Base-by-base conservation (phyloP, 2,329 filamentous ascomycete species). In the Venturia nashicola region DNA sequence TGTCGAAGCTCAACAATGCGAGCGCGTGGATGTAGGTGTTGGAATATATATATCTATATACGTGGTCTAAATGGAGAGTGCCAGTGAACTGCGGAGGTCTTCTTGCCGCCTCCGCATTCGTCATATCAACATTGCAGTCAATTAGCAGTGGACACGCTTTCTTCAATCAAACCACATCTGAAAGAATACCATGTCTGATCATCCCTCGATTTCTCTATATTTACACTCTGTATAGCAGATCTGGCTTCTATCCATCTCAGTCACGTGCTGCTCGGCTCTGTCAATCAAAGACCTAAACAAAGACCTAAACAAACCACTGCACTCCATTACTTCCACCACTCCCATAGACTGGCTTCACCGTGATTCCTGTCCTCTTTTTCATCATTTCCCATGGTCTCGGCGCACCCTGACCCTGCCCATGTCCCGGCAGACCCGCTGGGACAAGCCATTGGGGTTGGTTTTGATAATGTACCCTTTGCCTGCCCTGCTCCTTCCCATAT, bases 281-380 rank as follows among this genome's bases (percentile, higher is more conserved):
- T 18, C 16, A 7, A n/a, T n/a, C n/a, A n/a, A n/a, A n/a, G n/a
- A n/a, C n/a, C n/a, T n/a, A n/a, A n/a, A n/a, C n/a, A n/a, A n/a
- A n/a, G n/a, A n/a, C n/a, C 14, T 20, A 57, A n/a, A 57, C 51
- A 60, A 60, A 60, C 59, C 59, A 60, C 27, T 42, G 14, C 36
- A 27, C 36, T 3, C 59, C 59, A 34, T 5, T 7, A 60, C 34
- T 39, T 11, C 36, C 39, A 60, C 59, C 59, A 60, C 42, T 44
- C 23, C 34, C 39, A 44, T 60, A 42, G 27, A 60, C 59, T 18
- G 59, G 36, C 39, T 44, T 27, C 23, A 60, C 59, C 6, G 36
- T 39, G 3, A 27, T 42, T 4, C 59, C 59, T n/a, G 59, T 60
- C 59, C 59, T 44, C 39, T 42, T 44, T n/a, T 44, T 44, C 36